These are phyloP conservation scores for Solioccasus polychromus DNA, from an alignment of 768 basidiomycete genomes.

Conservation along the genomic window DNA sequence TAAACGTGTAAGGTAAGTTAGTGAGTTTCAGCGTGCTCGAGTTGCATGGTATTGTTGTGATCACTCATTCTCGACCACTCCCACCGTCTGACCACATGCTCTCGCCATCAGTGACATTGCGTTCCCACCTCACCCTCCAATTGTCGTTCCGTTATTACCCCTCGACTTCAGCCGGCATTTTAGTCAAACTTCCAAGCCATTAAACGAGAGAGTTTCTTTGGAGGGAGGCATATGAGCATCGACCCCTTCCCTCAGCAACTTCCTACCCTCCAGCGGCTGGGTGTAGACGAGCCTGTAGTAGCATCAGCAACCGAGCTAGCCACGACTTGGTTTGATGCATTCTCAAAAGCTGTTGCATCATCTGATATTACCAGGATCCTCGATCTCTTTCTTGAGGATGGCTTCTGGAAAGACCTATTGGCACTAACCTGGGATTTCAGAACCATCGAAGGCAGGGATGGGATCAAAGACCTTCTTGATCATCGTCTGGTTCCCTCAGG, in stretches of 20 bases:
- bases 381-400: constrained; percentile 29
- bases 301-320: constrained; percentile 22
- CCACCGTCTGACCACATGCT: constrained; percentile 29
- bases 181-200: too few relatives aligned
- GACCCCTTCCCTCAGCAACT: constrained; percentile 30
- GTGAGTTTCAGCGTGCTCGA: too few relatives aligned
- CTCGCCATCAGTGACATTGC: constrained; percentile 58
- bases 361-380: constrained; percentile 16
- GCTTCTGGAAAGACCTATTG: constrained; percentile 52
- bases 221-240: too few relatives aligned
- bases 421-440: constrained; percentile 57
- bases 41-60: too few relatives aligned
- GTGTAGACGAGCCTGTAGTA: constrained; percentile 20
- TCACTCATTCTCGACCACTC: too few relatives aligned
- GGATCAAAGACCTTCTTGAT: constrained; percentile 38
- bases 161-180: too few relatives aligned
- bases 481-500: constrained; percentile 36
- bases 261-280: constrained; percentile 28
- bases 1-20: too few relatives aligned
- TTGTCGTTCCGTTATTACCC: too few relatives aligned
- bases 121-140: too few relatives aligned
- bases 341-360: constrained; percentile 21
- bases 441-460: constrained; percentile 40
- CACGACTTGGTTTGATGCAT: constrained; percentile 22
- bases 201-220: too few relatives aligned